Evolutionary conservation across 2,329 filamentous ascomycete species (phyloP).

Genomic region (Trichoderma atrobrunneum): DNA sequence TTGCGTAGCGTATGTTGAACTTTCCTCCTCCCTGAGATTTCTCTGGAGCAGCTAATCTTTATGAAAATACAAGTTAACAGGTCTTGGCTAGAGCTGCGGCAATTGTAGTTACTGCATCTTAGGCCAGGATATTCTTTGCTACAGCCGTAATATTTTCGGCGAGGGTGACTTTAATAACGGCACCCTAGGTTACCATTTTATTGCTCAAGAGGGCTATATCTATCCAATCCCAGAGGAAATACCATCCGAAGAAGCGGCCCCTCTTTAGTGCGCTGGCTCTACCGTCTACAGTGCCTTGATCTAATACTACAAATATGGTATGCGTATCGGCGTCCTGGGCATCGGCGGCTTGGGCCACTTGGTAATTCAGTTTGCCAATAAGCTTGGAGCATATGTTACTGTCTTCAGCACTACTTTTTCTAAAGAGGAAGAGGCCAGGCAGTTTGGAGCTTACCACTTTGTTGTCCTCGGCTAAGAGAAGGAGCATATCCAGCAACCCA

Average conservation of each 20-base stretch:
- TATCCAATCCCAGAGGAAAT: background rate
- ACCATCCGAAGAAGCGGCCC: background rate
- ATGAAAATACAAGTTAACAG: background rate
- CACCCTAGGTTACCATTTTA: conserved; percentile 24
- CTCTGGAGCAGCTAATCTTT: background rate
- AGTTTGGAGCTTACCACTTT: conserved; percentile 34
- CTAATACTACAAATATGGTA: background rate
- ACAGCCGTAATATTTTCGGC: conserved; percentile 19
- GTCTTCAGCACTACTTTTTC: conserved; percentile 31
- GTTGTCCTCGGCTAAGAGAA: background rate
- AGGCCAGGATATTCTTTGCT: conserved; percentile 20
- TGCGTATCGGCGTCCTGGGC: conserved; percentile 48
- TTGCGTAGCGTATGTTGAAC: background rate
- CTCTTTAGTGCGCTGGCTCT: background rate
- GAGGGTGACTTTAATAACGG: conserved; percentile 19
- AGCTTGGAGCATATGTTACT: conserved; percentile 40
- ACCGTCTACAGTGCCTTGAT: background rate
- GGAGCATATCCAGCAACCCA: background rate
- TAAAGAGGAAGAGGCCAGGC: conserved; percentile 48
- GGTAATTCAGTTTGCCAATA: conserved; percentile 42
- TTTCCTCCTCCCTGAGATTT: background rate
- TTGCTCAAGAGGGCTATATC: background rate
- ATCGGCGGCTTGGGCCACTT: conserved; percentile 44
- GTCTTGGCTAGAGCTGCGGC: conserved; percentile 49
- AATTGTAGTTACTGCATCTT: conserved; percentile 46